Evolutionary conservation across 805 yeast species (phyloP), one percentile per base, ranked within the genome.

Genomic region (Sugiyamaella marilandica): DNA sequence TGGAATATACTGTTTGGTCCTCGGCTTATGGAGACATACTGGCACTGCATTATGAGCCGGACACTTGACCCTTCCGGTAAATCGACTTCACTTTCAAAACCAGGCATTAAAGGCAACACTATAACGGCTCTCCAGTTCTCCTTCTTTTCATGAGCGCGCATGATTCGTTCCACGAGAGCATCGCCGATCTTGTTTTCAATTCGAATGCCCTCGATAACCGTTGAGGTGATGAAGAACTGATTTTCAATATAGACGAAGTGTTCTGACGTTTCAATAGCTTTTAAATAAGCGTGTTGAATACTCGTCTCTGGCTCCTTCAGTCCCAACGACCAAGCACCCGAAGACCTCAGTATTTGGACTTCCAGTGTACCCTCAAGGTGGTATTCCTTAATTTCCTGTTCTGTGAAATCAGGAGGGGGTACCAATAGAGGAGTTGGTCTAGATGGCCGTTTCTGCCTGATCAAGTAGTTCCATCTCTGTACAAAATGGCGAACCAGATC

Each of bases 21-120:
- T 64, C 96, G 80, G 0, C 95, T 87, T 16, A 94, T 94, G 1
- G 96, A 85, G 82, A 88, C 83, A 68, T 82, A 94, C 70, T 94
- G 98, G 65, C 97, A 90, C 70, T 90, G 92, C 94, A 92, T 91
- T 59, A 94, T 95, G 24, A 94, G 84, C 63, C 99, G 81, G 3
- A 94, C 90, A n/a, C 96, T 81, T 0, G 96, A 86, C 1, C 97
- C 99, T 59, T 90, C 97, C 13, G 94, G 86, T 57, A 86, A 81
- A 65, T 92, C 98, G 18, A 95, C 95, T 59, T 89, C 87, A 26
- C 96, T 83, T 43, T 60, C 65, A 67, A 95, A 94, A 0, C 99
- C 99, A 1, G 99, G 99, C 94, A 94, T 89, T 59, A 94, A 74
- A 2, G 99, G 99, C 57, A 94, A 89, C 10, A 94, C 77, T 55